Percentiles rank a stretch among this genome's conserved stretches.
These are phyloP conservation scores for Penicillium polonicum DNA, from an alignment of 2,329 filamentous ascomycete species.

Conservation along the genomic window DNA sequence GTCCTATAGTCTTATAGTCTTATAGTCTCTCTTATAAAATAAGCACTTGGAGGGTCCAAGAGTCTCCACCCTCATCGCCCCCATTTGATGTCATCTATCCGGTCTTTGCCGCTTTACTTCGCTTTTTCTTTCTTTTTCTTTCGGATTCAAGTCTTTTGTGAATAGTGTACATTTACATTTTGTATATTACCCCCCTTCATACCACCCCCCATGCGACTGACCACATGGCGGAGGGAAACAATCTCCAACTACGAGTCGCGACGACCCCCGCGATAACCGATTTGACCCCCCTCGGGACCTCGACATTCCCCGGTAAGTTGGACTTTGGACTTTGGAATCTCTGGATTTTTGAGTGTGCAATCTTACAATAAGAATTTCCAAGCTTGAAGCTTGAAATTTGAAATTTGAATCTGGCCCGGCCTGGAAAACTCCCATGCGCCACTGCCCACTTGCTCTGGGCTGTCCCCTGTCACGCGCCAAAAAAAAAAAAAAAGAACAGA, in stretches of 20 bases:
- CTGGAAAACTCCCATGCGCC: neutral
- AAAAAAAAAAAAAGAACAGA: neutral
- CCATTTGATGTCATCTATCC: slow-evolving; percentile 34
- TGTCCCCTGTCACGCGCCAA: neutral
- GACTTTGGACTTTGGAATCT: too few relatives aligned
- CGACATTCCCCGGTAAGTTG: slow-evolving; percentile 30
- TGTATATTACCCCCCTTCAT: neutral
- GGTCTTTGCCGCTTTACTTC: slow-evolving; percentile 22
- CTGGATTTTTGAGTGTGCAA: neutral
- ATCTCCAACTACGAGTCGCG: slow-evolving; percentile 27
- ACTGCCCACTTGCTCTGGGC: neutral
- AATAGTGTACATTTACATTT: neutral
- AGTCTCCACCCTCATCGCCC: slow-evolving; percentile 6
- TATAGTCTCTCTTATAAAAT: neutral
- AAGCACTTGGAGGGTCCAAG: neutral
- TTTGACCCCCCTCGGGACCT: slow-evolving; percentile 21
- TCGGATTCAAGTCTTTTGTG: neutral
- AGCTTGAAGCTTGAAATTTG: neutral
- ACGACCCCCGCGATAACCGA: slow-evolving; percentile 22
- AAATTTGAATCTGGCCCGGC: slow-evolving; percentile 4
- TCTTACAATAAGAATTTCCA: neutral
- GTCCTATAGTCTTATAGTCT: too few relatives aligned
- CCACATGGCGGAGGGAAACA: slow-evolving; percentile 35
- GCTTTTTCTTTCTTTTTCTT: neutral
- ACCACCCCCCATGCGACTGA: slow-evolving; percentile 25